Conservation (phyloP, 352 stramenopile genomes). For the Globisporangium uncinulatum region DNA sequence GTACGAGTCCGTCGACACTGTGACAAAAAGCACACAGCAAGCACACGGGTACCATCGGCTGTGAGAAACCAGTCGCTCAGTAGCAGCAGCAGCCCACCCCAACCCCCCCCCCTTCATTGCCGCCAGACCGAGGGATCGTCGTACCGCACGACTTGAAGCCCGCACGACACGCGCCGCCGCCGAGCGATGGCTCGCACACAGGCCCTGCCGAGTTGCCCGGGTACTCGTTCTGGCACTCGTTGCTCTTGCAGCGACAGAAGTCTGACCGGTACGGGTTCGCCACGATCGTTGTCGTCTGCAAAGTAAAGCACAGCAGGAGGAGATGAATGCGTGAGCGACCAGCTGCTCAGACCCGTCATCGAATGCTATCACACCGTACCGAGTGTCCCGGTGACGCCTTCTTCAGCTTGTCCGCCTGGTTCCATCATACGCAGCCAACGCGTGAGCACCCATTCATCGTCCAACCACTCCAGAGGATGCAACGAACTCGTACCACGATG, state of each 20-base stretch:
- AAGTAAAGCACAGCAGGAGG: background rate
- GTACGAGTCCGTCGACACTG: constrained; percentile 67
- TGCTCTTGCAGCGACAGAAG: constrained; percentile 61
- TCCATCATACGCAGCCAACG: background rate
- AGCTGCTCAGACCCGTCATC: background rate
- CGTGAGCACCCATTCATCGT: background rate
- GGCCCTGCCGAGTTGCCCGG: constrained; percentile 30
- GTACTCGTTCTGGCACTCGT: constrained; percentile 68
- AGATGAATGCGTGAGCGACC: background rate
- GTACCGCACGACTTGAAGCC: constrained; percentile 56
- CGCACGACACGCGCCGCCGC: constrained; percentile 44
- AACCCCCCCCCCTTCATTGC: background rate
- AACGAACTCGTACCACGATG: constrained; percentile 4
- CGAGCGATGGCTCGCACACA: constrained; percentile 41
- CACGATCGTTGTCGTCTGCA: constrained; percentile 2
- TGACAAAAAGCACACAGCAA: background rate
- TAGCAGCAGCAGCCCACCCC: background rate
- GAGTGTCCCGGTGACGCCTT: background rate
- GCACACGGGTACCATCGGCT: background rate
- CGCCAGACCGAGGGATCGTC: background rate
- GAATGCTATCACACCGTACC: background rate
- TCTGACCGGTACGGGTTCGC: constrained; percentile 44
- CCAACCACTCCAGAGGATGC: background rate
- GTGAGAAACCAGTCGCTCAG: background rate
- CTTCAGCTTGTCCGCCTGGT: constrained; percentile 2